These are phyloP conservation scores for Colletotrichum viniferum DNA, from an alignment of 2,329 filamentous ascomycete genomes.

Conservation along the genomic window DNA sequence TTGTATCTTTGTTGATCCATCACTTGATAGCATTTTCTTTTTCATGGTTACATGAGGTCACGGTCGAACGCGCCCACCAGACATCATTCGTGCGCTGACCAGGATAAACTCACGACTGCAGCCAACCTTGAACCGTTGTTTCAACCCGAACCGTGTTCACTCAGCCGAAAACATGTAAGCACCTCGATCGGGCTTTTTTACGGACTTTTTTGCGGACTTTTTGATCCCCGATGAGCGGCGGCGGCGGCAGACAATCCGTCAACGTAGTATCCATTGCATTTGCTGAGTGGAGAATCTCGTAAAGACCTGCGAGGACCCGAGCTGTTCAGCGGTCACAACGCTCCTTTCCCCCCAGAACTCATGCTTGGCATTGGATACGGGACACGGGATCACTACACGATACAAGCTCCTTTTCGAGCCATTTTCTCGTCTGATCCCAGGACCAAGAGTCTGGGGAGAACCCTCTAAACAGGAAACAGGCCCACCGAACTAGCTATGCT, in stretches of 20 bases:
- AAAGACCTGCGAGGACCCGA: neutral
- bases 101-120: neutral
- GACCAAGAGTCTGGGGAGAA: neutral
- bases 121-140: neutral
- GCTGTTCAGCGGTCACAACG: neutral
- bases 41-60: neutral
- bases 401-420: neutral
- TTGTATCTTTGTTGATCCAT: neutral
- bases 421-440: neutral
- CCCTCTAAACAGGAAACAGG: conserved; percentile 14
- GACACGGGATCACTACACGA: neutral
- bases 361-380: neutral
- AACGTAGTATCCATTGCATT: neutral
- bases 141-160: neutral
- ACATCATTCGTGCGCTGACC: neutral
- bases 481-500: conserved; percentile 9
- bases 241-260: neutral
- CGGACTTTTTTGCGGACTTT: neutral
- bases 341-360: neutral
- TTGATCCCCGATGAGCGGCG: neutral
- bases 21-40: neutral
- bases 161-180: rapidly evolving
- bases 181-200: neutral
- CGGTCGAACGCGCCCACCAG: neutral
- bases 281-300: neutral